Conservation (phyloP, 805 yeast species). For the Wickerhamiella cacticola region DNA sequence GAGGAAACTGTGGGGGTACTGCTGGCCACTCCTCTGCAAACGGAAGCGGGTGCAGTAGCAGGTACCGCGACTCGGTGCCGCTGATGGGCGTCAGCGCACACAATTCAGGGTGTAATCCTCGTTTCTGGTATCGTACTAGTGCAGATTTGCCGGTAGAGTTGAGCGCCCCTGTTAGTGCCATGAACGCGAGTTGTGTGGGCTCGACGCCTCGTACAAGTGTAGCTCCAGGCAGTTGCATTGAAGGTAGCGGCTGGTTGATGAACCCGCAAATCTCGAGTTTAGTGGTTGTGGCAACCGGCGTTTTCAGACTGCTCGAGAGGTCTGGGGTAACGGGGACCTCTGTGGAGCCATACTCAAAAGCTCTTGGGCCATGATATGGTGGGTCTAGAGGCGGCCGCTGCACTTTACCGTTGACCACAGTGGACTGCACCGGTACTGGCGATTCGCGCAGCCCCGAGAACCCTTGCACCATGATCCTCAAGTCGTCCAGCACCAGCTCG, state of each 20-base stretch:
- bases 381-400: too few relatives aligned
- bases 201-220: neutral
- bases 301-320: neutral
- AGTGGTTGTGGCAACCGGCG: neutral
- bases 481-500: neutral
- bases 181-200: neutral
- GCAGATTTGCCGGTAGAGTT: neutral
- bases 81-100: neutral
- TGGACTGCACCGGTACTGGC: neutral
- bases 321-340: neutral
- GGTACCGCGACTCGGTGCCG: neutral
- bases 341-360: constrained; percentile 1
- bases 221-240: neutral
- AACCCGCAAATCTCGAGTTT: neutral
- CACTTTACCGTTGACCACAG: neutral
- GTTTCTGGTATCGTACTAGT: neutral
- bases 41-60: neutral
- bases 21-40: neutral
- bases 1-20: neutral
- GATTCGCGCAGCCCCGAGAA: neutral
- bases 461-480: neutral
- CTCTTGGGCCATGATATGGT: too few relatives aligned
- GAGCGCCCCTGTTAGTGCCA: neutral
- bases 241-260: neutral
- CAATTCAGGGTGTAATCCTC: neutral